A percentile compares a stretch with the other conserved stretches of the same genome.
Conservation (phyloP, 208 protist species). For the Blechomonas ayalai region DNA sequence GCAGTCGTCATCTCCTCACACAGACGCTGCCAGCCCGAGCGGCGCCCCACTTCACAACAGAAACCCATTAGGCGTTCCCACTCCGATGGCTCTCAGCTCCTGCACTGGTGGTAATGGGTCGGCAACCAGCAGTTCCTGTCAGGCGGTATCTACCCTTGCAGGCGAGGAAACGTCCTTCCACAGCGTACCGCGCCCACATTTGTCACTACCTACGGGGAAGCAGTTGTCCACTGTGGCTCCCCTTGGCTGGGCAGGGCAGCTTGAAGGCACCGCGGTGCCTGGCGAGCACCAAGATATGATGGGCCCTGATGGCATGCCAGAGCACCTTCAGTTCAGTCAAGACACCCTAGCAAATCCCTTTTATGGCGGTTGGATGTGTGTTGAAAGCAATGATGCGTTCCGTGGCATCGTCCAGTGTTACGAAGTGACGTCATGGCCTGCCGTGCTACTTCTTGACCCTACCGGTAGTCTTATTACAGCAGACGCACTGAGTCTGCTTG, state of each 20-base stretch:
- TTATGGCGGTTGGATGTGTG: slow-evolving; percentile 59
- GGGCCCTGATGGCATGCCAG: slow-evolving; percentile 4
- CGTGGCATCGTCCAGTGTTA: slow-evolving; percentile 37
- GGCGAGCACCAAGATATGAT: slow-evolving; percentile 1
- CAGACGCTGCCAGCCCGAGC: too few relatives aligned
- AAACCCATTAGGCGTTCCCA: too few relatives aligned
- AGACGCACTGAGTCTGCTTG: slow-evolving; percentile 37
- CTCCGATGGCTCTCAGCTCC: too few relatives aligned
- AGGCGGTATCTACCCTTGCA: too few relatives aligned
- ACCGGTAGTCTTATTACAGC: slow-evolving; percentile 36
- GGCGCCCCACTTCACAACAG: too few relatives aligned
- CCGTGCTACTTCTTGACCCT: slow-evolving; percentile 54
- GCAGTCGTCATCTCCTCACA: too few relatives aligned
- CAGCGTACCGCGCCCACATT: too few relatives aligned
- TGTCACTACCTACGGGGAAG: too few relatives aligned
- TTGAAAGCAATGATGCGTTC: slow-evolving; percentile 51
- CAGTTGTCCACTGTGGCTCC: too few relatives aligned
- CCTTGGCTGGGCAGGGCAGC: not conserved
- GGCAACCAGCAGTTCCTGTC: not conserved
- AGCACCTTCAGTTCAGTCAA: slow-evolving; percentile 28
- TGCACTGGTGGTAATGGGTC: not conserved
- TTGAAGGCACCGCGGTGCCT: not conserved
- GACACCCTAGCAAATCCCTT: slow-evolving; percentile 27
- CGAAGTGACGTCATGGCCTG: slow-evolving; percentile 41
- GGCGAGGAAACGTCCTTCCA: too few relatives aligned